Base-by-base conservation (phyloP, 495 filamentous ascomycete genomes). In the Penicillium desertorum region DNA sequence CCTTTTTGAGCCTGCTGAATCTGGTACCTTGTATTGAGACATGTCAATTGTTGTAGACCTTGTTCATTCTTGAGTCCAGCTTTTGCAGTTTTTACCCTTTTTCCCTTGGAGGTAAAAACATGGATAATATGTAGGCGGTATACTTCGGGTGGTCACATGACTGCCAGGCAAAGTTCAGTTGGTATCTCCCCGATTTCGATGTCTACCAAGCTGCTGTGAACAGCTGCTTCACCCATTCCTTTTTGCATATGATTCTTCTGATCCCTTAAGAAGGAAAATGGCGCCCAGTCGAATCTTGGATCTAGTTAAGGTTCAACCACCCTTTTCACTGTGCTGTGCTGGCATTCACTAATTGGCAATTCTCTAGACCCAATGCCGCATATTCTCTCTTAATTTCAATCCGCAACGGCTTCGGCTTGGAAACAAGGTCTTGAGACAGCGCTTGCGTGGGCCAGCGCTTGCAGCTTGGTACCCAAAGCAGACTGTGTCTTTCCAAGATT, bases 341-440 rank as follows among this genome's bases (percentile, higher is more conserved):
- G 17, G 23, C 59, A 46, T 27, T 29, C 23, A 34, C 32, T 59
- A 43, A 45, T 32, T 17, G 5, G 44, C 23, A 39, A 36, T 25
- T 14, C 30, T 45, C 25, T 22, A 96, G 93, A 83, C 84, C 62
- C 91, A 91, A 85, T 95, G 89, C 79, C 84, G 86, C 70, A 86
- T 98, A 71, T 98, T 98, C 80, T 85, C 84, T 46, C 86, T 86
- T 25, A 96, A 89, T 45, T 97, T 85, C 80, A 98, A 98, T 74
- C 94, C 94, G 12, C 77, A 87, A 27, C 74, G 85, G 57, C 70
- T 87, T 54, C 88, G 94, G 61, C 81, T 88, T 43, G 94, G 94
- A 59, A 96, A 91, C 76, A 92, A 91, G 67, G 78, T 97, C 62
- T 79, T 98, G 41, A 87, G 92, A 61, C 87, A 96, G 69, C 82